A percentile compares a stretch with the other conserved stretches of the same genome.
Evolutionary conservation across 1,284 basidiomycete species (phyloP).

Genomic region (Neotropicomus parvogracilis): DNA sequence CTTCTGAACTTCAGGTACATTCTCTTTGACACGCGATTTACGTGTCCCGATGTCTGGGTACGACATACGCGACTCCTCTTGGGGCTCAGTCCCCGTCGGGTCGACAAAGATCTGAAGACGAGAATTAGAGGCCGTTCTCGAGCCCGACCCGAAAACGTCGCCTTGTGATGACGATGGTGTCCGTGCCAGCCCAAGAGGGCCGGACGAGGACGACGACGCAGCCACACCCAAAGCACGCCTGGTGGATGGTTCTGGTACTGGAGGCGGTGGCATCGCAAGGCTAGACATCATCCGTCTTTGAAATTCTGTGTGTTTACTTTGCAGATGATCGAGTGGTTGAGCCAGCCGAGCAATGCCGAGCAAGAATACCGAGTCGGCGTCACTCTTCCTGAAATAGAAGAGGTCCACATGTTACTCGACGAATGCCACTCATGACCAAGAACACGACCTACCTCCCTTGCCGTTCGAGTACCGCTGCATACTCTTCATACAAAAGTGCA

Average conservation of each 20-base stretch:
- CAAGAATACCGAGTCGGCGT: conserved; percentile 84
- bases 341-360: conserved; percentile 84
- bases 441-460: conserved; percentile 51
- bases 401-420: neutral
- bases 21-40: conserved; percentile 72
- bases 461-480: conserved; percentile 77
- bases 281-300: conserved; percentile 74
- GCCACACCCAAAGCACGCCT: conserved; percentile 38
- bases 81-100: conserved; percentile 49
- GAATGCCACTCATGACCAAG: neutral
- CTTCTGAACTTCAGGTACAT: conserved; percentile 63
- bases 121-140: conserved; percentile 43
- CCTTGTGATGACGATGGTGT: conserved; percentile 28
- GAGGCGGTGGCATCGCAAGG: conserved; percentile 35
- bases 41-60: conserved; percentile 73
- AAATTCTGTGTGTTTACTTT: conserved; percentile 74
- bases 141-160: conserved; percentile 24
- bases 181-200: conserved; percentile 12
- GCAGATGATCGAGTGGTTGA: conserved; percentile 71
- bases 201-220: conserved; percentile 30
- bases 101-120: conserved; percentile 70
- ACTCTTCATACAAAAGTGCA: conserved; percentile 88
- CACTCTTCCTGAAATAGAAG: conserved; percentile 57
- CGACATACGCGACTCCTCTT: conserved; percentile 43
- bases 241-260: conserved; percentile 31